phyloP scores from a whole-genome alignment of 495 filamentous ascomycete species.

The Filosporella fistucella region DNA sequence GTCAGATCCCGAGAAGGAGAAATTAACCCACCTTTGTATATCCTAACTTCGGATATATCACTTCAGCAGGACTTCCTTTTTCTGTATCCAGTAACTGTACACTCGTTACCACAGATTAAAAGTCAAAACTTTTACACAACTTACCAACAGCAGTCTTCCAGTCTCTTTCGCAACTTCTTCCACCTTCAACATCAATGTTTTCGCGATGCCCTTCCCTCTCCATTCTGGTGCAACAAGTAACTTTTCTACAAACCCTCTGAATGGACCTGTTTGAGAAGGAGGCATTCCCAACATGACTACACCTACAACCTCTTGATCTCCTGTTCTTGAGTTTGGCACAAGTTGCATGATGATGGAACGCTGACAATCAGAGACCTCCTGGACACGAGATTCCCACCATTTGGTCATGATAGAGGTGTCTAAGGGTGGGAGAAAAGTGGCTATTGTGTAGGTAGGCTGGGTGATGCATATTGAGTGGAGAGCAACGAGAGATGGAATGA shows the following conservation, averaged over 20 bases:
- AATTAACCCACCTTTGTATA: conserved; percentile 14
- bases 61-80: conserved; percentile 19
- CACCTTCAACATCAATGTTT: conserved; percentile 14
- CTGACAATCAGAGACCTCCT: neutral
- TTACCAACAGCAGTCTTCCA: conserved; percentile 16
- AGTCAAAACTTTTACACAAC: neutral
- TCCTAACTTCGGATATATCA: conserved; percentile 18
- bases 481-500: conserved; percentile 13
- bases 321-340: neutral
- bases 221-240: conserved; percentile 15
- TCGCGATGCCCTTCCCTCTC: conserved; percentile 15
- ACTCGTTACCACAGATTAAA: neutral
- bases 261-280: conserved; percentile 7
- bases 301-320: conserved; percentile 12
- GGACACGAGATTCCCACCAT: conserved; percentile 16
- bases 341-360: conserved; percentile 16
- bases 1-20: neutral
- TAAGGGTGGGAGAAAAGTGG: conserved; percentile 17
- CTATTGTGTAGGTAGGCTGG: conserved; percentile 12
- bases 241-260: conserved; percentile 18
- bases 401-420: neutral
- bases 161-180: conserved; percentile 14
- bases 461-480: conserved; percentile 16
- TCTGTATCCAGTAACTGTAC: conserved; percentile 20
- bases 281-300: conserved; percentile 14